Evolutionary conservation across 345 rosid genomes (phyloP).

Genomic region (Ceriops tagal): DNA sequence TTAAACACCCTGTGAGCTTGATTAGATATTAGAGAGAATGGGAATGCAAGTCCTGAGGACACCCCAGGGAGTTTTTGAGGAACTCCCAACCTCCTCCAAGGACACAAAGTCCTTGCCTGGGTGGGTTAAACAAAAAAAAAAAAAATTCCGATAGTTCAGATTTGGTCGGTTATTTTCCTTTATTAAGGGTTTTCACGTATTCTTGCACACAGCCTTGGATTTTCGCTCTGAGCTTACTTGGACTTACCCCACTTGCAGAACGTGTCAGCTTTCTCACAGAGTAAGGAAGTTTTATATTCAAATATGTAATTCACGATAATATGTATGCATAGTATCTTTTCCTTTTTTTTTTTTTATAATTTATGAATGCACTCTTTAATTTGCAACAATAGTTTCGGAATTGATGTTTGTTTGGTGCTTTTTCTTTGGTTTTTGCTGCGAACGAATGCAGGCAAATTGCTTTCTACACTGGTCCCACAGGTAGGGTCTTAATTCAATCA

Average conservation of each 20-base stretch:
- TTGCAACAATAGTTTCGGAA: too few species aligned
- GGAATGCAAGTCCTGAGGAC: too few species aligned
- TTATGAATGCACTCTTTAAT: too few species aligned
- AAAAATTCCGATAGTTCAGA: not conserved
- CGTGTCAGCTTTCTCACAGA: conserved; percentile 92
- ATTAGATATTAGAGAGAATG: too few species aligned
- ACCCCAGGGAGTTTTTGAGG: too few species aligned
- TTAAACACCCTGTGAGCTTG: too few species aligned
- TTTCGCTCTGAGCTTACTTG: conserved; percentile 83
- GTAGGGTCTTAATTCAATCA: conserved; percentile 26
- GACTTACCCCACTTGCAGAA: conserved; percentile 81
- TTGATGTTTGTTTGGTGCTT: too few species aligned
- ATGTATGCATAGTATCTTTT: too few species aligned
- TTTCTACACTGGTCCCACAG: conserved; percentile 82
- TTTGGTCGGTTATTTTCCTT: not conserved
- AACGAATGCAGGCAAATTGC: conserved; percentile 70
- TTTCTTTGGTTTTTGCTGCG: not conserved
- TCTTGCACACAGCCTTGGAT: conserved; percentile 60
- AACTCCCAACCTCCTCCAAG: too few species aligned
- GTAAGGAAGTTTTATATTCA: conserved; percentile 38
- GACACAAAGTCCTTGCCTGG: too few species aligned
- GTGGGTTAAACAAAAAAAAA: not conserved
- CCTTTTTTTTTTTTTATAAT: too few species aligned
- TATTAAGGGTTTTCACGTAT: not conserved
- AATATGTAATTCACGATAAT: not conserved